Evolutionary conservation across 768 basidiomycete genomes (phyloP), one percentile per base, ranked within the genome.

Genomic region (Amyloporia xantha): DNA sequence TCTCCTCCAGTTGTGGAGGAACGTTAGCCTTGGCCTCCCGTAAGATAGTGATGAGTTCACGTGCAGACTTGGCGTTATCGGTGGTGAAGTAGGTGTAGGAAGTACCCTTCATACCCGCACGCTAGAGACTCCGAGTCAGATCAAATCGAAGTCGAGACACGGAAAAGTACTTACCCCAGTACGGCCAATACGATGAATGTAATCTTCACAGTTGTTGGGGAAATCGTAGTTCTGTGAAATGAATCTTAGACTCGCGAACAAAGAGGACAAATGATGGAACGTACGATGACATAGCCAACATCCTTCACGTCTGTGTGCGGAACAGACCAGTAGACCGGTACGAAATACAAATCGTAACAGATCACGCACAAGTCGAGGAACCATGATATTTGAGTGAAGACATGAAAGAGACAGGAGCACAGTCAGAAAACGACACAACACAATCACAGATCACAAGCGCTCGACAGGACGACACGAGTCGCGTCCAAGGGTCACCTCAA

Each of bases 171-270:
- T 40, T 67, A 91, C 90, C 48, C 94, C 94, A 55, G 95, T 96
- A 66, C 95, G 92, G 55, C 95, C 96, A 62, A 99, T 99, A 58
- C 95, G 91, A 71, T 99, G 95, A 52, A 97, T 92, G 69, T 98
- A 98, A 68, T 96, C 94, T 73, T 95, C 93, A 62, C 89, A 91
- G 64, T 95, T 94, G 71, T 96, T 96, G 1, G 94, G 93, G 75
- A 98, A 96, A 66, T 97, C 94, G 66, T 90, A 94, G 70, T 93
- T 93, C 92, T 94, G 56, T 2, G 44, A 28, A 2, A 35, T 33
- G 9, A 33, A 33, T 33, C 30, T 7, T 33, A 33, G 15, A 7
- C n/a, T n/a, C n/a, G n/a, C n/a, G n/a, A 33, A 33, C 30, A 33
- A 33, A n/a, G n/a, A n/a, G n/a, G n/a, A n/a, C 19, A 52, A 27